Base-by-base conservation (phyloP, 2,329 filamentous ascomycete species). In the Stagonosporopsis cucurbitacearum region DNA sequence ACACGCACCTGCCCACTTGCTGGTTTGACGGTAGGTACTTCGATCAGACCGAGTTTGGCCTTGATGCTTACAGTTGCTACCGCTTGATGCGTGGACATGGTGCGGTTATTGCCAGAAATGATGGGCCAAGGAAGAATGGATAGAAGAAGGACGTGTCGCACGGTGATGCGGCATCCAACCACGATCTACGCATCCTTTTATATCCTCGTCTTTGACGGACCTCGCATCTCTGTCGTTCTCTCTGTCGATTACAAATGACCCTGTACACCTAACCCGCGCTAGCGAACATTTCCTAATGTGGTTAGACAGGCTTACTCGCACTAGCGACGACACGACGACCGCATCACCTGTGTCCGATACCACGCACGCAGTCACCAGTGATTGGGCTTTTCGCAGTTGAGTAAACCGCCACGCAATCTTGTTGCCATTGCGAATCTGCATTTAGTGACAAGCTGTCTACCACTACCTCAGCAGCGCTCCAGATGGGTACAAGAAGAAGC, bases 1-100 rank as follows among this genome's bases (percentile, higher is more conserved):
- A 88, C 72, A 15, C 81, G 77, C 30, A 86, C 79, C 69, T 88
- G 81, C 32, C 80, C 77, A 11, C 44, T 60, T 13, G 37, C 54
- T 1, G 75, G 75, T 13, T 55, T 51, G 4, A 71, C 51, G 6
- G 76, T 78, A 1, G 75, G 71, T 3, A 79, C 69, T 47, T 74
- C 60, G 8, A 68, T 69, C 20, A 77, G 56, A 1, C 59, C 65
- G 5, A 81, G 71, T 15, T 72, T 73, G 3, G 66, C 67, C 35
- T 76, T 74, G 40, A 73, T 26, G 3, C 65, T 72, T 9, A 76
- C 65, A n/a, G 77, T 79, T 15, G 75, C 78, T 4, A 81, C 67
- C 13, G 77, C 78, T 4, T 60, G 41, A 56, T 81, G 78, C 15
- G 73, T 77, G 11, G 65, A 41, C 66, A 70, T 70, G 15, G 20